Base-by-base conservation (phyloP, 306 rosid genomes). In the Pyrus communis region DNA sequence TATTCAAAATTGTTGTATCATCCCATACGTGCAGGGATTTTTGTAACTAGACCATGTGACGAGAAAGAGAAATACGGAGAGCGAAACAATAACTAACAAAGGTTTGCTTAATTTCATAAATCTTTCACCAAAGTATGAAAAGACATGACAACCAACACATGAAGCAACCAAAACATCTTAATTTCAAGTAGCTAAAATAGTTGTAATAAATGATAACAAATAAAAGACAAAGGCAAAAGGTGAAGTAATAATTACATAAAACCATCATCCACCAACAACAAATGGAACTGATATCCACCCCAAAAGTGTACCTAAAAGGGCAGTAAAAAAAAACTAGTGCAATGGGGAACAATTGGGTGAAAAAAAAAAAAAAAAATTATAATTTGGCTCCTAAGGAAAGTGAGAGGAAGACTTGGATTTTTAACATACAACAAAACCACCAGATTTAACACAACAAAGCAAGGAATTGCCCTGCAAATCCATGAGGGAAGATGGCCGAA, bases 111-210 rank as follows among this genome's bases (percentile, higher is more conserved):
- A 78, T 64, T 69, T 57, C 80, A 64, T 60, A 60, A 70, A 79
- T 58, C 67, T 62, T 71, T 57, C 63, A 74, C 65, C 74, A 21
- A 78, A 66, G 83, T 51, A 19, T 22, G 79, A 31, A 21, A 4
- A 18, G 87, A 77, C 84, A 71, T 13, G 73, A 61, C 87, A 77
- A 83, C 87, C 43, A 81, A 71, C 77, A 82, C 68, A 67, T 58
- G 79, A 68, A 67, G 38, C 70, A 67, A 69, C 71, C 25, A 49
- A 46, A 22, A 78, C 77, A 77, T 82, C 71, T 81, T 76, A 80
- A 65, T 83, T 78, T 75, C 83, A 69, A 60, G 55, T 73, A n/a
- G 69, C 31, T 25, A 4, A 64, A 31, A 31, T 19, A 65, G 82
- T 45, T 66, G 54, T 30, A 49, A 72, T 33, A 15, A 42, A 42